Evolutionary conservation across 169 alveolate genomes (phyloP), one percentile per base, ranked within the genome.

Genomic region (Toxoplasma gondii): DNA sequence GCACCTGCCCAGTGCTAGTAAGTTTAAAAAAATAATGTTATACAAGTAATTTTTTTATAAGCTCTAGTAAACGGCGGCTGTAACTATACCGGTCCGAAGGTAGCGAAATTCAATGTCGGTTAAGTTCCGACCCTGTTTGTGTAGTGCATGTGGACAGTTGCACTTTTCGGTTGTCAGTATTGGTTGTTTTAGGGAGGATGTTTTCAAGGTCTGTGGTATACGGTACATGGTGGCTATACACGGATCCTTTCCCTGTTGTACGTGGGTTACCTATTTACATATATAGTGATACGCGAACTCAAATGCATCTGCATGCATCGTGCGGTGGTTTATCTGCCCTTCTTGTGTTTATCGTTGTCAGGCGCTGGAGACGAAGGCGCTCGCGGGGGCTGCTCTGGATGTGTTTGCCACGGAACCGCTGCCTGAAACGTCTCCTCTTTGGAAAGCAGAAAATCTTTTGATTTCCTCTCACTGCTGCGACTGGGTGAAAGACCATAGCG

Each of bases 341-440:
- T 69, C 17, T 34, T 69, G 34, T 7, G 34, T 19, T 9, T 38
- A 16, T 29, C 45, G 83, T 12, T 88, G 84, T 7, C 38, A 93
- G 95, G 96, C 94, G 0, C 69, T 94, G 86, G 0, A 90, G 67
- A 39, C 29, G 43, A 31, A 49, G 29, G 39, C 17, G 38, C 88
- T 96, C 44, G 58, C 78, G 9, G 97, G 96, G 7, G 97, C 97
- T 1, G 97, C 96, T 38, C 82, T 96, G 53, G 97, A 96, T 34
- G 97, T 96, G n/a, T 96, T 96, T 70, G 94, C 94, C 58, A 12
- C 34, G 67, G 97, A 96, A 91, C 97, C 97, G 2, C 90, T 96
- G 43, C 91, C 95, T 24, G 70, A 78, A 17, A 86, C 39, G 19
- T 94, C 97, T 10, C 94, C 96, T 43, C 80, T 96, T 43, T 96